Percentiles rank a stretch among this genome's conserved stretches.
Evolutionary conservation across 176 grass and related monocot genomes (phyloP).

Genomic region (Hsuehochloa calcarea): DNA sequence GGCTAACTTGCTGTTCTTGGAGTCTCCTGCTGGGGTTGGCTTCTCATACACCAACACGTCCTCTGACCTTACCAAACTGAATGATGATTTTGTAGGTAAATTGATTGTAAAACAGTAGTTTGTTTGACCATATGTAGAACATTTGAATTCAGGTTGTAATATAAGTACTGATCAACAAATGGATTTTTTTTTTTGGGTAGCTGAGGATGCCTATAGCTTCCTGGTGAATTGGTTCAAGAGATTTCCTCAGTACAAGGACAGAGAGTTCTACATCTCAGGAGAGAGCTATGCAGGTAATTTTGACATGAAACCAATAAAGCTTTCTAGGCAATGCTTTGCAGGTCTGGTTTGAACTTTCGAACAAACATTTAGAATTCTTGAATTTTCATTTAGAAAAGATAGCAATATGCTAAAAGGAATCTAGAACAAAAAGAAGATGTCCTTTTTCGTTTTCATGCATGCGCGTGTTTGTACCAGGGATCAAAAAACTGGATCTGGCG

Average conservation of each 20-base stretch:
- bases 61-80: conserved; percentile 53
- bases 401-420: background rate
- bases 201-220: conserved; percentile 68
- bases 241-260: conserved; percentile 60
- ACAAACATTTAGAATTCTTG: conserved; percentile 2
- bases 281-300: conserved; percentile 57
- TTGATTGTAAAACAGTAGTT: background rate
- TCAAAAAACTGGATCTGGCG: too few species aligned
- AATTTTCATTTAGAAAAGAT: background rate
- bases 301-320: background rate
- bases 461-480: background rate
- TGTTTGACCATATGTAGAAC: background rate
- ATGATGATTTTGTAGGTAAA: conserved; percentile 73
- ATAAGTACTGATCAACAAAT: conserved; percentile 22
- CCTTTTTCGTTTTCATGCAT: background rate
- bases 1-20: conserved; percentile 82
- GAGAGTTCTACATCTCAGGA: conserved; percentile 49
- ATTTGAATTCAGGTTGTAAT: background rate
- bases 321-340: background rate
- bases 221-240: conserved; percentile 61
- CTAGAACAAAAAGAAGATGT: background rate
- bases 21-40: conserved; percentile 72
- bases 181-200: conserved; percentile 29
- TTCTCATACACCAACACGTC: conserved; percentile 89
- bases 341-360: background rate